phyloP scores from a whole-genome alignment of 1,284 basidiomycete genomes.

The Lignosus rhinocerotis region DNA sequence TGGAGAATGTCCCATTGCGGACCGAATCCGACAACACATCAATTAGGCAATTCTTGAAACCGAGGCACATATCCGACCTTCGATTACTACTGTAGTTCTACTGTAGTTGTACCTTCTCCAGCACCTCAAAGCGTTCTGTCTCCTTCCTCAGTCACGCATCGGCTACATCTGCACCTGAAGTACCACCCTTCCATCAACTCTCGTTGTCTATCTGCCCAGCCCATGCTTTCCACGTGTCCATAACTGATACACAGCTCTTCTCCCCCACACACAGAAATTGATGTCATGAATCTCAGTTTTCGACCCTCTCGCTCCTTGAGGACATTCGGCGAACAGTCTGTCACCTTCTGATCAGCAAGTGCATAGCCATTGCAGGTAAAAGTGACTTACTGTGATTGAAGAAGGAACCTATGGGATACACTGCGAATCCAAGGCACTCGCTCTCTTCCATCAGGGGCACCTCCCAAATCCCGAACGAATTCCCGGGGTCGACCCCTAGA shows the following conservation, averaged over 20 bases:
- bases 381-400: conserved; percentile 61
- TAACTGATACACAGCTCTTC: conserved; percentile 37
- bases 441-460: conserved; percentile 42
- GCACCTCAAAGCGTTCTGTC: not conserved
- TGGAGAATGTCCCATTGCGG: no score
- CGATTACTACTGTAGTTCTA: no score
- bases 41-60: no score
- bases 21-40: no score
- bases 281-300: conserved; percentile 50
- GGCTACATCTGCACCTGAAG: conserved; percentile 32
- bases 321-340: conserved; percentile 63
- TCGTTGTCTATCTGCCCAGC: conserved; percentile 25
- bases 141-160: conserved; percentile 27
- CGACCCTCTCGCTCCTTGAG: conserved; percentile 51
- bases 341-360: not conserved
- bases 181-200: conserved; percentile 35
- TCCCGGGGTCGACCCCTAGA: conserved; percentile 61
- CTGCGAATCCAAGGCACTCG: conserved; percentile 66
- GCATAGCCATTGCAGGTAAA: conserved; percentile 16
- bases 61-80: no score
- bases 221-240: conserved; percentile 32
- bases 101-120: no score
- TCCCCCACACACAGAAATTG: conserved; percentile 24
- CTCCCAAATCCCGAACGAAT: conserved; percentile 70
- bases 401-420: conserved; percentile 60